A percentile compares a stretch with the other conserved stretches of the same genome.
Evolutionary conservation across 305 asterid species (phyloP).

Genomic region (Solanum hybrid): DNA sequence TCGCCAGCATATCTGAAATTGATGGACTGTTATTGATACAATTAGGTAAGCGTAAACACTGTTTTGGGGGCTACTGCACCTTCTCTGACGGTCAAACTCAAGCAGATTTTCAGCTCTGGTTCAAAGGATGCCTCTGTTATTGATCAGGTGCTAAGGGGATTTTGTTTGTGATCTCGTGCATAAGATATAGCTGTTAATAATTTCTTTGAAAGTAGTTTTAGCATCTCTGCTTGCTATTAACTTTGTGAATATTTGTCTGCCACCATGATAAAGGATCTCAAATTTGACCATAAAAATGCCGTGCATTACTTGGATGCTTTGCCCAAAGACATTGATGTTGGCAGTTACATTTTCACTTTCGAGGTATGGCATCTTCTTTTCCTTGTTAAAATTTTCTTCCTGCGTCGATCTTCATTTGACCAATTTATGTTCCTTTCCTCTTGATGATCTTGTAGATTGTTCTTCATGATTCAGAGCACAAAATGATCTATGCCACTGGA

Average conservation of each 20-base stretch:
- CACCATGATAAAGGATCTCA: constrained; percentile 51
- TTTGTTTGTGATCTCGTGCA: constrained; percentile 1
- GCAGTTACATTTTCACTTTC: constrained; percentile 57
- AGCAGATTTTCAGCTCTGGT: constrained; percentile 66
- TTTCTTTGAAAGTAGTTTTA: background rate
- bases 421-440: constrained; percentile 4
- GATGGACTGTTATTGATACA: background rate
- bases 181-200: background rate
- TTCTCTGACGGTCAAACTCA: constrained; percentile 70
- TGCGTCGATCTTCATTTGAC: background rate
- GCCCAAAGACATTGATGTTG: constrained; percentile 61
- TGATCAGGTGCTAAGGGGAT: constrained; percentile 39
- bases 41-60: constrained; percentile 66
- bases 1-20: background rate
- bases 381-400: background rate
- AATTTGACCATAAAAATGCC: constrained; percentile 44
- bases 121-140: constrained; percentile 75
- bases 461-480: constrained; percentile 63
- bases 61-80: constrained; percentile 78
- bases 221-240: constrained; percentile 4
- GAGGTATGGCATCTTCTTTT: constrained; percentile 44
- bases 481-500: constrained; percentile 68
- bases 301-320: constrained; percentile 62
- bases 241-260: constrained; percentile 7
- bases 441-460: constrained; percentile 38